Evolutionary conservation across 2,329 filamentous ascomycete species (phyloP).

Genomic region (Fusarium sororula): DNA sequence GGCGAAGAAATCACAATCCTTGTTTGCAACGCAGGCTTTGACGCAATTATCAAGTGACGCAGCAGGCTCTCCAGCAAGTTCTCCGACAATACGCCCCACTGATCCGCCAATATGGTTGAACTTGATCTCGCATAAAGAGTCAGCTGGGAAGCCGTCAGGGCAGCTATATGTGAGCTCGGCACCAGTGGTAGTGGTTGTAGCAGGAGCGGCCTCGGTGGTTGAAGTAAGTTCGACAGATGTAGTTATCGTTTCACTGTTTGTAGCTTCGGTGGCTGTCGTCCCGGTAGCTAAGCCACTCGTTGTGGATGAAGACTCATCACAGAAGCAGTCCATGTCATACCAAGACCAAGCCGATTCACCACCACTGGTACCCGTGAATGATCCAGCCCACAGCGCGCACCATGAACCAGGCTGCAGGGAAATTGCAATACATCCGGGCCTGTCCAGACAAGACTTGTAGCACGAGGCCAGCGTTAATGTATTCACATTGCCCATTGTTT

Average conservation of each 20-base stretch:
- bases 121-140: no score
- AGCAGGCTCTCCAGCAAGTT: no score
- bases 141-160: no score
- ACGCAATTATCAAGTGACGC: no score
- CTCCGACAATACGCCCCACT: no score
- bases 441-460: neutral
- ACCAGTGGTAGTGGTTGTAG: neutral
- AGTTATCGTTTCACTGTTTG: rapidly evolving
- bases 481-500: neutral
- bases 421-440: neutral
- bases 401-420: neutral
- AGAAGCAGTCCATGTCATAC: neutral
- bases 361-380: neutral
- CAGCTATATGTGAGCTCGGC: no score
- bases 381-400: neutral
- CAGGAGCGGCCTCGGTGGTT: neutral
- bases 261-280: neutral
- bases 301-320: neutral
- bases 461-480: neutral
- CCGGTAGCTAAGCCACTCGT: neutral
- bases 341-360: neutral
- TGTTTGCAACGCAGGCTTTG: no score
- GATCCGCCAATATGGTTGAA: no score
- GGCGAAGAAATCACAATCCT: no score
- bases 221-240: neutral